Percentiles rank a stretch among this genome's conserved stretches.
Evolutionary conservation across 495 filamentous ascomycete species (phyloP).

Genomic region (Lindgomyces ingoldianus): DNA sequence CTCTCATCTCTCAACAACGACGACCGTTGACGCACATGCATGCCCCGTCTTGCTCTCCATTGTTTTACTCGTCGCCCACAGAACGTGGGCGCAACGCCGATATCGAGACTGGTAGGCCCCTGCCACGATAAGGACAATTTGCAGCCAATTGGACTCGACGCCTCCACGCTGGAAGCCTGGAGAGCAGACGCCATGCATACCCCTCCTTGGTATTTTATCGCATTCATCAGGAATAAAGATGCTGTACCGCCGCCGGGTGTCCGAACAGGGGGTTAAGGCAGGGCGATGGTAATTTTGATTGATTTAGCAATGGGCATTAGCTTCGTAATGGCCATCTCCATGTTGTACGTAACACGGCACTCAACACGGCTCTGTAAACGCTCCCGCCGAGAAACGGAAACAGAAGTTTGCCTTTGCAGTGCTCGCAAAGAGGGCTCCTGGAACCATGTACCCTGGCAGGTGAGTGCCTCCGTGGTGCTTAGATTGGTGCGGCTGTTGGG

Average conservation of each 20-base stretch:
- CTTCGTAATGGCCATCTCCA: too few relatives aligned
- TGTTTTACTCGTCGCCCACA: neutral
- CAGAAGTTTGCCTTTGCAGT: too few relatives aligned
- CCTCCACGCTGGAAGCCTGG: neutral
- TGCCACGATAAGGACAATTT: conserved; percentile 4
- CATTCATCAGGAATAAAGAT: too few relatives aligned
- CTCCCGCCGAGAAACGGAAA: too few relatives aligned
- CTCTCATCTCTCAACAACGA: neutral
- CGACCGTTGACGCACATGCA: conserved; percentile 10
- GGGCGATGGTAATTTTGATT: neutral
- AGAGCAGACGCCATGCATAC: conserved; percentile 12
- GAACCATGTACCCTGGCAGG: neutral
- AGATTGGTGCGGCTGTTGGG: neutral
- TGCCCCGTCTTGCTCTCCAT: neutral
- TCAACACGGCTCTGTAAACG: too few relatives aligned
- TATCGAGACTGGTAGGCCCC: neutral
- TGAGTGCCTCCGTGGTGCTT: neutral
- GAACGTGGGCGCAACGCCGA: neutral
- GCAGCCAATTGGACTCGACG: conserved; percentile 9
- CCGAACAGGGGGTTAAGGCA: neutral
- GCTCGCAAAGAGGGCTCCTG: neutral
- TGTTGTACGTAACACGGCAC: too few relatives aligned
- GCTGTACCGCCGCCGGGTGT: neutral
- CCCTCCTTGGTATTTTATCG: conserved; percentile 7
- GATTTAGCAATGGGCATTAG: too few relatives aligned